phyloP scores from a whole-genome alignment of 371 early-diverging fungal genomes.

The Mucor indicus region DNA sequence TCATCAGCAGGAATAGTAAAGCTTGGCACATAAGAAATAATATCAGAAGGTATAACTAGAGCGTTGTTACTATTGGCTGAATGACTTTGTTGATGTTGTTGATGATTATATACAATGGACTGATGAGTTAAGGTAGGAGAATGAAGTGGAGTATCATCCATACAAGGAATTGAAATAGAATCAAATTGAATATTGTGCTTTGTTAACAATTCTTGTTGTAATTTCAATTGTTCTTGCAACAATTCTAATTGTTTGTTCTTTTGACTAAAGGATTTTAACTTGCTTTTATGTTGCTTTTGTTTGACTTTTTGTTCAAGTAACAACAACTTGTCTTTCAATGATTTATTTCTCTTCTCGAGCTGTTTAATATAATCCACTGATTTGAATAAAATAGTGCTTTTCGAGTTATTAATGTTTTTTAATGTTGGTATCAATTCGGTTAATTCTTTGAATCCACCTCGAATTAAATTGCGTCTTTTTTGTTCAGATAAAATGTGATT shows the following conservation, averaged over 20 bases:
- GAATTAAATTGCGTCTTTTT: conserved; percentile 82
- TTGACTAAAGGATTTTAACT: background rate
- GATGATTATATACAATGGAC: conserved; percentile 6
- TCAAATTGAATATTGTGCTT: conserved; percentile 15
- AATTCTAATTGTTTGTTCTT: conserved; percentile 23
- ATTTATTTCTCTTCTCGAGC: conserved; percentile 37
- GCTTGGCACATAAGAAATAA: conserved; percentile 11
- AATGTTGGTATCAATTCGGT: conserved; percentile 77
- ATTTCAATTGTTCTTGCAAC: conserved; percentile 37
- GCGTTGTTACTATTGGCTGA: background rate
- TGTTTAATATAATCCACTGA: conserved; percentile 42
- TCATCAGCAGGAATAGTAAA: conserved; percentile 36
- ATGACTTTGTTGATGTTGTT: background rate
- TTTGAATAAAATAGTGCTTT: conserved; percentile 48
- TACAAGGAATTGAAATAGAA: conserved; percentile 26
- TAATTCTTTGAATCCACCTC: conserved; percentile 75
- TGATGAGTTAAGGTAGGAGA: conserved; percentile 12
- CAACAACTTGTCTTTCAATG: conserved; percentile 6
- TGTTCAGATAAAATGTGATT: conserved; percentile 91
- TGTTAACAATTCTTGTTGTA: conserved; percentile 31
- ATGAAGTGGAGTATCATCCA: conserved; percentile 9
- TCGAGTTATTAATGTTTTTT: conserved; percentile 45
- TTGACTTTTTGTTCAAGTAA: conserved; percentile 5
- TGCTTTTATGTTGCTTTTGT: conserved; percentile 1
- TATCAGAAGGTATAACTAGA: conserved; percentile 9